A percentile compares a stretch with the other conserved stretches of the same genome.
Conservation (phyloP, 169 alveolate species). For the Plasmodium billcollinsi region DNA sequence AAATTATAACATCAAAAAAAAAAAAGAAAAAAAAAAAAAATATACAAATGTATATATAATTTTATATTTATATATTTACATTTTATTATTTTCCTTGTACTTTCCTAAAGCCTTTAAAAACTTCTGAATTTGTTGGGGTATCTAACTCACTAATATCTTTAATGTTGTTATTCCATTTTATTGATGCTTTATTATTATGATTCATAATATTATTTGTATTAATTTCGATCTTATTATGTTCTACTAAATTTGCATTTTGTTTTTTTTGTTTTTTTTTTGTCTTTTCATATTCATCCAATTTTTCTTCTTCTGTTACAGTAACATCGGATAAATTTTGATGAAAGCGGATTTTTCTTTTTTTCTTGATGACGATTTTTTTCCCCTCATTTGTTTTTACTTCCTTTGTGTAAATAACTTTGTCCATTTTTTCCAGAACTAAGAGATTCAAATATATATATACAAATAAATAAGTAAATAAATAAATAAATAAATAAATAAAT, state of each 20-base stretch:
- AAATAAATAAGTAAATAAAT: background rate
- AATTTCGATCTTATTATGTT: background rate
- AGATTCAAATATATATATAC: background rate
- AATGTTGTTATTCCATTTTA: conserved; percentile 73
- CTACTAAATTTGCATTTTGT: conserved; percentile 33
- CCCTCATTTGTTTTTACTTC: conserved; percentile 72
- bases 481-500: background rate
- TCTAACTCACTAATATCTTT: conserved; percentile 73
- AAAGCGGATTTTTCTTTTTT: conserved; percentile 73
- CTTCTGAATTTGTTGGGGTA: conserved; percentile 73
- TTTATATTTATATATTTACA: background rate
- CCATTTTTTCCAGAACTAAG: conserved; percentile 60
- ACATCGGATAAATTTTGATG: conserved; percentile 72
- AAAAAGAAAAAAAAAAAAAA: background rate
- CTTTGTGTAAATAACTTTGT: conserved; percentile 71
- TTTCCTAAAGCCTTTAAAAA: conserved; percentile 71
- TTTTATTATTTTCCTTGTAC: conserved; percentile 30
- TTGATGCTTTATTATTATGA: conserved; percentile 60
- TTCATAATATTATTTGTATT: conserved; percentile 26
- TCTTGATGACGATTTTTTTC: conserved; percentile 66
- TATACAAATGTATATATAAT: conserved; percentile 3
- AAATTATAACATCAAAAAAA: background rate
- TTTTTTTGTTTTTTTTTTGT: conserved; percentile 60
- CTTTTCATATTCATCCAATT: conserved; percentile 62
- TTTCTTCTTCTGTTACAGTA: conserved; percentile 75